Evolutionary conservation across 2,329 filamentous ascomycete species (phyloP).

Genomic region (Blumeria graminis): DNA sequence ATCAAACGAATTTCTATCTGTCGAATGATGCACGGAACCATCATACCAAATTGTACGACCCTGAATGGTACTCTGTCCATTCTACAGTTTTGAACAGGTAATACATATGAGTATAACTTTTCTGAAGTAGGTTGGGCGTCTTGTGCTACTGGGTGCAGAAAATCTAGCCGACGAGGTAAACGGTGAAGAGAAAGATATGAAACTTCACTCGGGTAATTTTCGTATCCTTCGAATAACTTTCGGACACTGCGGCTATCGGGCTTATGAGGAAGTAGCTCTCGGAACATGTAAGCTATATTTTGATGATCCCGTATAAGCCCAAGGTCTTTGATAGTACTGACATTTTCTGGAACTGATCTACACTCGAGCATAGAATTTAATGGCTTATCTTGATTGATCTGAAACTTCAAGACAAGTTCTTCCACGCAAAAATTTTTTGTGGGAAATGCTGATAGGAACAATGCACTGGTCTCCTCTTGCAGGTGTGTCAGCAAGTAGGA

Average conservation of each 20-base stretch:
- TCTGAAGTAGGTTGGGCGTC: conserved; percentile 1
- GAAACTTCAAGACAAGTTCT: conserved; percentile 7
- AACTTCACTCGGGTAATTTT: conserved; percentile 19
- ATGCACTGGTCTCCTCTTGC: conserved; percentile 6
- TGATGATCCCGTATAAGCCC: conserved; percentile 6
- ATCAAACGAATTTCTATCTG: conserved; percentile 41
- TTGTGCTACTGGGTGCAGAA: conserved; percentile 22
- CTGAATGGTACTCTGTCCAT: conserved; percentile 23
- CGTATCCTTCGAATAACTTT: conserved; percentile 16
- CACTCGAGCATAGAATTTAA: not conserved
- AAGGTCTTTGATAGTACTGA: not conserved
- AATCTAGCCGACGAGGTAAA: conserved; percentile 32
- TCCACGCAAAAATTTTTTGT: not conserved
- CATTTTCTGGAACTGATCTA: not conserved
- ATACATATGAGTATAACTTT: conserved; percentile 21
- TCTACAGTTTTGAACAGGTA: conserved; percentile 24
- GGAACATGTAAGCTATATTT: conserved; percentile 16
- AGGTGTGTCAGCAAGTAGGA: not conserved
- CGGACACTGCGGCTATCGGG: conserved; percentile 21
- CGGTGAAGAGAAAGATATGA: conserved; percentile 24
- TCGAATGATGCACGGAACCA: conserved; percentile 51
- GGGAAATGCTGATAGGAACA: conserved; percentile 9
- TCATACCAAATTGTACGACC: conserved; percentile 23
- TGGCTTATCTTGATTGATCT: not conserved
- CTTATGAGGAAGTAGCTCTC: conserved; percentile 20